Evolutionary conservation across 306 rosid species (phyloP), one percentile per base, ranked within the genome.

Genomic region (Cyclanthera cordifolia): DNA sequence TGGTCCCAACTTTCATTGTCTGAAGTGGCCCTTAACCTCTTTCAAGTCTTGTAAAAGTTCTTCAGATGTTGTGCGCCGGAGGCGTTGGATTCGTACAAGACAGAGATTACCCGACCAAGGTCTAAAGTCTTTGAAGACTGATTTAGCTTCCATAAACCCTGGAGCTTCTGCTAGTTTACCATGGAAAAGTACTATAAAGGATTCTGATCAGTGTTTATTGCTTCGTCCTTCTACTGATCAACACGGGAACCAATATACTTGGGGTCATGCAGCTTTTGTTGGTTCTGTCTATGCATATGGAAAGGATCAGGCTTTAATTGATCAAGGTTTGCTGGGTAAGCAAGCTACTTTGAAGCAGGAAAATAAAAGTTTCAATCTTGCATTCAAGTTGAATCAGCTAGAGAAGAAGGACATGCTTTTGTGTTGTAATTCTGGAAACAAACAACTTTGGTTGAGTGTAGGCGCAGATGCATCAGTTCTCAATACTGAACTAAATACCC

Each of bases 381-480:
- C 81, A 8, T 83, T 93, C 81, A 86, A 78, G 83, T 85, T 93
- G 76, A 88, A 90, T 82, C 86, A 83, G 79, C 92, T 93, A 30
- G 96, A 90, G 82, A 93, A 93, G 76, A 90, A 87, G 84, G 96
- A 93, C 80, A 63, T 87, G 74, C 88, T 90, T 78, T 20, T 93
- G 53, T 84, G 82, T 77, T 87, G 95, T 74, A 76, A 87, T 72
- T 78, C 78, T 57, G 79, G 89, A 76, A 83, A 77, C 75, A 86
- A 78, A 73, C 85, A 84, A 39, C 77, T 86, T 55, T 93, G 99
- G 99, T 80, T 93, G 57, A 90, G 99, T 68, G 72, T 86, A 70
- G 90, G 91, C 53, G 80, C 91, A 37, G 99, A 93, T 83, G 99
- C 99, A 65, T 77, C 95, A 9, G 89, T 88, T 76, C 99, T 93